Evolutionary conservation across 345 rosid genomes (phyloP), one percentile per base, ranked within the genome.

Genomic region (Euphorbia tirucalli): DNA sequence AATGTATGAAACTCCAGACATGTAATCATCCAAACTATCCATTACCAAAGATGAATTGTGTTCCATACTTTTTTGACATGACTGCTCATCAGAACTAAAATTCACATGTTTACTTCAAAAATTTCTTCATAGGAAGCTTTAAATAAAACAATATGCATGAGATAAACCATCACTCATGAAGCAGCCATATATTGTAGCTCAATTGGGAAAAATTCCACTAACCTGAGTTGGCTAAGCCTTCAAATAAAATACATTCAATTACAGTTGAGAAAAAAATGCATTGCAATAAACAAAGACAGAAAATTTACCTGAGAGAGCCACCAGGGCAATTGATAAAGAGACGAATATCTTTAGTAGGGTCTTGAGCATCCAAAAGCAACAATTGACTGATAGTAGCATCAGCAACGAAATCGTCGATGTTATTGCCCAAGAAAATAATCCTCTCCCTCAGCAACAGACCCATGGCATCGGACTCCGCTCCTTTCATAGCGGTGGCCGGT

Each of bases 311-410:
- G 80, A 92, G 89, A 62, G 98, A 92, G 1, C 98, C 98, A 31
- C 98, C 98, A 25, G 90, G 81, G 19, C 90, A 90, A 63, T 92
- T 92, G 68, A 94, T 72, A 74, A 94, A 90, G 78, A 94, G 96
- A 62, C 90, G 88, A 71, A 94, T 94, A 77, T 94, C 98, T 74
- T 86, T 87, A 35, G 87, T 89, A 55, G 87, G 93, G 68, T 94
- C 96, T 83, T 94, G 93, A 75, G 97, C 96, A 70, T 94, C 98
- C 74, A 94, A 82, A 27, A 94, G 87, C 66, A 94, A 85, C 70
- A 94, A 77, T 71, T 92, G 98, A 60, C 96, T 87, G 68, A 92
- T 88, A 22, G 87, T 87, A 24, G 96, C 91, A 69, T 94, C 98
- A 7, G 98, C 98, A 0, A 90, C 87, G 71, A 87, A 86, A 74